Conservation (phyloP, 768 basidiomycete genomes). For the Termitomyces sp. region DNA sequence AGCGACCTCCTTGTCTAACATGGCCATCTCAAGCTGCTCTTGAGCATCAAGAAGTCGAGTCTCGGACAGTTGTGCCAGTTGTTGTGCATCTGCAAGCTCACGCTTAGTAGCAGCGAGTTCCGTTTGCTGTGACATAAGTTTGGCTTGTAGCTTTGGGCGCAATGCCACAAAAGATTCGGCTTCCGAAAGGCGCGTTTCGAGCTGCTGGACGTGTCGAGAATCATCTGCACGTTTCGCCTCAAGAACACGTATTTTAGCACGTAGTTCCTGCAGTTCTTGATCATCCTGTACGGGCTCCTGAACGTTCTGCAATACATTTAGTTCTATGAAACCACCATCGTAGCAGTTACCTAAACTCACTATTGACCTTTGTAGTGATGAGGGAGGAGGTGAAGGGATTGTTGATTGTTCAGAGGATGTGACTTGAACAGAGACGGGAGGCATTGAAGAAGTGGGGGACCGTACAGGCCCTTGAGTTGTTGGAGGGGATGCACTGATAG, state of each 20-base stretch:
- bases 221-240: conserved; percentile 89
- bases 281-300: conserved; percentile 37
- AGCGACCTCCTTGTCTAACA: conserved; percentile 94
- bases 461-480: conserved; percentile 13
- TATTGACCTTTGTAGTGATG: conserved; percentile 15
- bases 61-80: conserved; percentile 69
- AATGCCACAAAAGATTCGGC: conserved; percentile 79
- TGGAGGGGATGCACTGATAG: conserved; percentile 22
- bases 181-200: conserved; percentile 80
- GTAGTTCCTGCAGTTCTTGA: conserved; percentile 70
- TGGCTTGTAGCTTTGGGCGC: conserved; percentile 88
- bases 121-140: conserved; percentile 73
- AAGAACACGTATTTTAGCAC: conserved; percentile 76
- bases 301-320: not conserved
- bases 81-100: conserved; percentile 69
- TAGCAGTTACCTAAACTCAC: conserved; percentile 2
- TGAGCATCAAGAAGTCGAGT: conserved; percentile 67
- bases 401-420: conserved; percentile 16
- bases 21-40: conserved; percentile 91
- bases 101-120: conserved; percentile 74
- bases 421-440: conserved; percentile 18
- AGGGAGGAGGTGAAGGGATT: conserved; percentile 23
- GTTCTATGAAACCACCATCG: not conserved
- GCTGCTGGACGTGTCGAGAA: conserved; percentile 72
- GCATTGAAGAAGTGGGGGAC: conserved; percentile 11